A percentile compares a stretch with the other conserved stretches of the same genome.
phyloP scores from a whole-genome alignment of 1,284 basidiomycete species.

The Leccinum olivaceoglutinosum region DNA sequence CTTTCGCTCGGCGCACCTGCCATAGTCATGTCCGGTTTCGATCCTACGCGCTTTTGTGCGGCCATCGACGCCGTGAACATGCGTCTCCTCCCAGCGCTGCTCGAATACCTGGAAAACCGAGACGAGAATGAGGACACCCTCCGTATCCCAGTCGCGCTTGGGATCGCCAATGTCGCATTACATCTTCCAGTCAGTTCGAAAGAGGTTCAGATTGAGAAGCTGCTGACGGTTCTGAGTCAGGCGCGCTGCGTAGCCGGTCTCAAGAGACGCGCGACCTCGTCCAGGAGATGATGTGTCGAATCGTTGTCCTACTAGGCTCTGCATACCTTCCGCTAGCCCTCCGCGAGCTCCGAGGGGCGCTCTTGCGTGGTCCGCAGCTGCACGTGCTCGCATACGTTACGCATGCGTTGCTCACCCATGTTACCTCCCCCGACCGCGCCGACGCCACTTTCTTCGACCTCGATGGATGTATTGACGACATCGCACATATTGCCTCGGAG shows the following conservation, averaged over 20 bases:
- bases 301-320: constrained; percentile 73
- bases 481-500: constrained; percentile 82
- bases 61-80: constrained; percentile 73
- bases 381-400: constrained; percentile 87
- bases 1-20: constrained; percentile 53
- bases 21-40: constrained; percentile 70
- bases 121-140: constrained; percentile 82
- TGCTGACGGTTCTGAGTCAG: constrained; percentile 84
- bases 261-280: constrained; percentile 91
- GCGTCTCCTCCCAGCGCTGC: constrained; percentile 72
- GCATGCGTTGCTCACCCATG: constrained; percentile 79
- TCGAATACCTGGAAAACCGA: constrained; percentile 76
- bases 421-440: constrained; percentile 56
- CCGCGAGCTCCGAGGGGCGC: constrained; percentile 77
- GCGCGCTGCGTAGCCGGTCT: constrained; percentile 82
- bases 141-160: constrained; percentile 85
- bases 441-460: constrained; percentile 51
- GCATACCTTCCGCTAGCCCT: constrained; percentile 71
- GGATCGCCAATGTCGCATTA: constrained; percentile 81
- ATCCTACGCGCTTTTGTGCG: constrained; percentile 65
- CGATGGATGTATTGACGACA: constrained; percentile 74
- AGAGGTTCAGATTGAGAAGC: constrained; percentile 71
- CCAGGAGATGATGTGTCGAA: constrained; percentile 81
- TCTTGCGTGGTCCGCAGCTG: constrained; percentile 89
- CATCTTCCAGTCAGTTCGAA: constrained; percentile 71